These are phyloP conservation scores for Clarireedia monteithiana DNA, from an alignment of 2,329 filamentous ascomycete genomes.

Conservation along the genomic window DNA sequence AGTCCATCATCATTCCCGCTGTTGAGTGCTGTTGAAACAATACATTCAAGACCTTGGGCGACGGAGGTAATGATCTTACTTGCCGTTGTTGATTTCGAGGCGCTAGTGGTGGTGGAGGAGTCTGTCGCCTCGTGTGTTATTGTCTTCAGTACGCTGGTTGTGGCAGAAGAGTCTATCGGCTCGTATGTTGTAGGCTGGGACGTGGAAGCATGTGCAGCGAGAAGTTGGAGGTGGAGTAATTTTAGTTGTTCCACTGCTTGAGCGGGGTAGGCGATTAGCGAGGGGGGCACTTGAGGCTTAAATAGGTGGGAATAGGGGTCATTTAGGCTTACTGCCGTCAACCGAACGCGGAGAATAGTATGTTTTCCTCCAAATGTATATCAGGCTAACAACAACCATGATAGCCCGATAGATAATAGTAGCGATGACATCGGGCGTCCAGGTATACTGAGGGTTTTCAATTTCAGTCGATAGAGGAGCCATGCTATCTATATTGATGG, in stretches of 20 bases:
- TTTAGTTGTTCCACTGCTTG: neutral
- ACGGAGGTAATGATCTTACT: neutral
- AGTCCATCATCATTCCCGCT: neutral
- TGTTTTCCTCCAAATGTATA: constrained; percentile 7
- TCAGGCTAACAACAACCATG: constrained; percentile 9
- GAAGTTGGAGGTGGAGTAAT: neutral
- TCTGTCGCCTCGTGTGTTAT: neutral
- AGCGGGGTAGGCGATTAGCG: neutral
- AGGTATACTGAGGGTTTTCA: neutral
- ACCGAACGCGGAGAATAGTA: too few species aligned
- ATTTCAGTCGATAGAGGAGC: neutral
- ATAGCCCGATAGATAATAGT: constrained; percentile 6
- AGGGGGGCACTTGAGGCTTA: neutral
- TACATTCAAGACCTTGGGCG: neutral
- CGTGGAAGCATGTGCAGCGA: neutral
- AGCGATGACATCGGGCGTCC: constrained; percentile 9
- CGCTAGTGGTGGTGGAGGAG: neutral
- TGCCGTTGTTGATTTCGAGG: neutral
- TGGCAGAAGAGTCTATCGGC: neutral
- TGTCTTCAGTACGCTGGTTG: neutral
- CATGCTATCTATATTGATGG: neutral
- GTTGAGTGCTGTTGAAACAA: neutral
- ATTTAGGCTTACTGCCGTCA: too few species aligned
- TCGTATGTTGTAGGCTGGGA: neutral
- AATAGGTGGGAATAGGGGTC: too few species aligned